Conservation (phyloP, 1,284 basidiomycete species). For the Irpex rosettiformis region DNA sequence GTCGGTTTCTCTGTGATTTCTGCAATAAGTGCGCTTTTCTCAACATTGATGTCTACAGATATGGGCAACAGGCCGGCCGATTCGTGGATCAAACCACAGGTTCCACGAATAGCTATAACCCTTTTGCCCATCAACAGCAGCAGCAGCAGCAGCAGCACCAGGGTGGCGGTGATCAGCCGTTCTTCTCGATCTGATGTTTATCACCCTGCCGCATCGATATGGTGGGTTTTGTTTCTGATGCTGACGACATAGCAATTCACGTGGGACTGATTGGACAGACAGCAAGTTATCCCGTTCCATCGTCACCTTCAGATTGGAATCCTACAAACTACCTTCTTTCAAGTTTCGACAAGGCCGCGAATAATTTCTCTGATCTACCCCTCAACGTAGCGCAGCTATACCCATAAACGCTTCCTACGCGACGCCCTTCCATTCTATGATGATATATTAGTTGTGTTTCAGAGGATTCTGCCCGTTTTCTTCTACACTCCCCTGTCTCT, state of each 20-base stretch:
- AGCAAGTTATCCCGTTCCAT: background rate
- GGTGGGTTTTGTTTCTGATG: background rate
- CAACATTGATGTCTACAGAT: constrained; percentile 37
- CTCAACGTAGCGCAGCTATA: background rate
- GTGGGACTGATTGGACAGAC: too few species aligned
- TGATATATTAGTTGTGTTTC: background rate
- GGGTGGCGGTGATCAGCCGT: constrained; percentile 67
- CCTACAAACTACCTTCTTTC: background rate
- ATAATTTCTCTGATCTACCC: background rate
- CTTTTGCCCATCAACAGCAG: constrained; percentile 66
- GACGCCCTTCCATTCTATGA: background rate
- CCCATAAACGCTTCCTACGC: background rate
- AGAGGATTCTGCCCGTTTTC: too few species aligned
- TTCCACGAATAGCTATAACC: constrained; percentile 54
- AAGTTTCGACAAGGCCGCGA: background rate
- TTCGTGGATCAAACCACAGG: constrained; percentile 59
- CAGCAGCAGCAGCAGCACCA: constrained; percentile 47
- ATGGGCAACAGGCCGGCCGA: constrained; percentile 63
- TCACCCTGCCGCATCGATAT: background rate
- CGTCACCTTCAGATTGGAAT: background rate
- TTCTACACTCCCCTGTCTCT: background rate
- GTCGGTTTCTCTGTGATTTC: constrained; percentile 31
- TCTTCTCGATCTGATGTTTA: constrained; percentile 66
- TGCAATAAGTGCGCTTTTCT: background rate
- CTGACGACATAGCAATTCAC: background rate